Conservation (phyloP, 768 basidiomycete species). For the Tylopilus sp. region DNA sequence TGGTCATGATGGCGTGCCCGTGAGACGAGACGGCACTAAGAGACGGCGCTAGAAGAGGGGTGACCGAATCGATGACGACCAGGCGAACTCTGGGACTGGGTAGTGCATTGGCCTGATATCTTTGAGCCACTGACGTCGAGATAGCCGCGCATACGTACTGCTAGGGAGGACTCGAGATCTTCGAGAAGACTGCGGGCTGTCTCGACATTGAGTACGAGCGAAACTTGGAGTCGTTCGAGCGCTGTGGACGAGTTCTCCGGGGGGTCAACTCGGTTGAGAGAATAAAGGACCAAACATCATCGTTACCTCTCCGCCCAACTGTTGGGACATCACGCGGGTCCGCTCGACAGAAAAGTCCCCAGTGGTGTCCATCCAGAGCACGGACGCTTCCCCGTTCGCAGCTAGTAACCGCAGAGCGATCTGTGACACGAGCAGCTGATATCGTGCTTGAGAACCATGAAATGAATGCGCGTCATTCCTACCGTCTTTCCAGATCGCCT, state of each 20-base stretch:
- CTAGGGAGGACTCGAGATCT: constrained; percentile 32
- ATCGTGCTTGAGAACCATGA: constrained; percentile 1
- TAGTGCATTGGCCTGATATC: constrained; percentile 8
- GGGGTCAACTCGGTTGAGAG: constrained; percentile 3
- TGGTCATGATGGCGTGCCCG: constrained; percentile 73
- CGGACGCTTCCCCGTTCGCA: constrained; percentile 34
- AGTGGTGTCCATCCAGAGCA: constrained; percentile 70
- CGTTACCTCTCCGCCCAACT: constrained; percentile 25
- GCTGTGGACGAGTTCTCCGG: constrained; percentile 30
- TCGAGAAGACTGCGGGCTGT: constrained; percentile 50
- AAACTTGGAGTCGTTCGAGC: constrained; percentile 57
- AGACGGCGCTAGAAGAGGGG: constrained; percentile 58
- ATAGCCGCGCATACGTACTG: constrained; percentile 19
- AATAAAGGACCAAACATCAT: constrained; percentile 3
- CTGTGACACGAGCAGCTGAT: constrained; percentile 61
- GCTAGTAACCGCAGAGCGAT: constrained; percentile 53
- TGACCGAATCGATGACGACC: constrained; percentile 64
- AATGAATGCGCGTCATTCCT: constrained; percentile 19
- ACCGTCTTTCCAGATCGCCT: constrained; percentile 69
- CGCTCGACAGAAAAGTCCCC: constrained; percentile 61
- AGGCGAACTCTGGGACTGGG: constrained; percentile 33
- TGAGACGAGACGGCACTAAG: constrained; percentile 66
- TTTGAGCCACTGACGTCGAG: constrained; percentile 2
- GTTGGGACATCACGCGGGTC: constrained; percentile 38
- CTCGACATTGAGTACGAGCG: constrained; percentile 57